Evolutionary conservation across 2,329 filamentous ascomycete genomes (phyloP).

Genomic region (Beauveria brongniartii): DNA sequence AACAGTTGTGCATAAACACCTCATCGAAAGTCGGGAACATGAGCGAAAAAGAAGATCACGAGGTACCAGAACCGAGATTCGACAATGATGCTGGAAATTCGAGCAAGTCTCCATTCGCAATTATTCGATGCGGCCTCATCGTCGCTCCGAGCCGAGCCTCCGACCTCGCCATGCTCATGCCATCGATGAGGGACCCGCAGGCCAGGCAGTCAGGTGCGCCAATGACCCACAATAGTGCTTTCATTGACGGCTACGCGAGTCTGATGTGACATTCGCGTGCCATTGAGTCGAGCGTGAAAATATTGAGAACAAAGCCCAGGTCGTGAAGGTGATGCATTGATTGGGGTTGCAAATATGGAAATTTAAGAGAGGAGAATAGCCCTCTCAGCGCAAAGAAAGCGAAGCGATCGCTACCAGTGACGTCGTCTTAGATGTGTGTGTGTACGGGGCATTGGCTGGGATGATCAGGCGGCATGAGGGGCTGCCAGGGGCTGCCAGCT

Average conservation of each 20-base stretch:
- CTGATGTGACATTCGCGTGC: conserved; percentile 7
- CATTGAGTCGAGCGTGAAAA: conserved; percentile 18
- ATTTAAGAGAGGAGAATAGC: neutral
- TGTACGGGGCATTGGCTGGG: neutral
- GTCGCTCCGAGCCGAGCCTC: conserved; percentile 11
- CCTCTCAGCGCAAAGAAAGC: neutral
- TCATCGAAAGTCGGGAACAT: neutral
- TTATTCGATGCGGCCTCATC: neutral
- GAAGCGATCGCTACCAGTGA: neutral
- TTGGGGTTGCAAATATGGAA: neutral
- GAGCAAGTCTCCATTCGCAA: neutral
- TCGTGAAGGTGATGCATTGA: neutral
- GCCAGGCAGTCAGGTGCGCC: conserved; percentile 14
- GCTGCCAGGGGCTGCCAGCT: neutral
- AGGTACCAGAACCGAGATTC: neutral
- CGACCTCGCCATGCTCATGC: conserved; percentile 2
- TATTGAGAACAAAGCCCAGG: conserved; percentile 5
- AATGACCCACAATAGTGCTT: conserved; percentile 12
- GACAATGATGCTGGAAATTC: too few relatives aligned
- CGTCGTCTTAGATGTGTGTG: neutral
- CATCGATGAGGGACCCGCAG: neutral
- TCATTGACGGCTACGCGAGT: conserved; percentile 11
- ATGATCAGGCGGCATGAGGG: conserved; percentile 2
- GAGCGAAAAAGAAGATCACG: neutral
- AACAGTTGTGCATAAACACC: neutral